Base-by-base conservation (phyloP, 2,329 filamentous ascomycete species). In the Fusarium sp. region DNA sequence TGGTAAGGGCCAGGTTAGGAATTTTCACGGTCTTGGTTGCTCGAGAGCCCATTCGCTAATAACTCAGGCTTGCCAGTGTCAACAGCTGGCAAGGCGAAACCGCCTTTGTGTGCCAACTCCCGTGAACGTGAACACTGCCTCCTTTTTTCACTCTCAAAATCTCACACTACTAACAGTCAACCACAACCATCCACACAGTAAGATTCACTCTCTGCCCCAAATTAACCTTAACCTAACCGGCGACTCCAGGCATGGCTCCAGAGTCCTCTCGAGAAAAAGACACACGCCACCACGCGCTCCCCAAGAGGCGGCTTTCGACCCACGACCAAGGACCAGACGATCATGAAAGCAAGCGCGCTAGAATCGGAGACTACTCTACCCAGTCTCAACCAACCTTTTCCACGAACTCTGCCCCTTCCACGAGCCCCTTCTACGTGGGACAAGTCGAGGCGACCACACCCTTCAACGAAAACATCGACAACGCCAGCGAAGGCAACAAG, bases 211-310 rank as follows among this genome's bases (percentile, higher is more conserved):
- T 6, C 4, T 27, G 5, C 45, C 9, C 2, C 8, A n/a, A n/a
- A 7, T 2, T 9, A 5, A 1, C 9, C 25, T n/a, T n/a, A 0
- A n/a, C 1, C 42, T 25, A 10, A 45, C 20, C 13, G 2, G 5
- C 6, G 2, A 14, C 25, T 2, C 20, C 13, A 45, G 42, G 1
- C 13, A 45, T 45, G 13, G 20, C 20, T 16, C 13, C 40, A 16
- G 40, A 22, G 2, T 1, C 6, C 20, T 8, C 40, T 45, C 40
- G 6, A 20, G 40, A 20, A 22, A 14, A 6, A 3, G 5, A 6
- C 40, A 14, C 6, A 14, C n/a, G n/a, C n/a, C 38, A 11, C 38
- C 10, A 4, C 5, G 10, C n/a, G n/a, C 16, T 7, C 36, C 16
- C 36, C 36, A 38, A 38, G 36, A 38, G 36, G 4, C 35, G 6